Conservation (phyloP, 148 eudicot species). For the Simmondsia chinensis region DNA sequence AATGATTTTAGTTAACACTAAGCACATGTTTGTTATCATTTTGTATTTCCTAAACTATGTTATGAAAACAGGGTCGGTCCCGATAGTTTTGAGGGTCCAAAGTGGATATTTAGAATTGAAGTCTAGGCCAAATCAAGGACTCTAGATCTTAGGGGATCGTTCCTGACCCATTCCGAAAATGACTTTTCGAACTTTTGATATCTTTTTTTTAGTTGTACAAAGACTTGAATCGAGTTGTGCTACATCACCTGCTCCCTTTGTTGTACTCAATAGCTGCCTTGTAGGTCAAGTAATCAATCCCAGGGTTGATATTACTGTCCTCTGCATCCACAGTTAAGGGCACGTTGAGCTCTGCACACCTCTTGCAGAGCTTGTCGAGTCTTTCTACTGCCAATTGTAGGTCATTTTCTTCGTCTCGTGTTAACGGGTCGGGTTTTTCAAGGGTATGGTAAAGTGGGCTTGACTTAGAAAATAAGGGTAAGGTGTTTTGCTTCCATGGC, state of each 20-base stretch:
- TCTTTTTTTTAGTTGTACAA: too few species aligned
- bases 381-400: slow-evolving; percentile 54
- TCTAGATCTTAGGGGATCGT: too few species aligned
- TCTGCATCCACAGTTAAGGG: slow-evolving; percentile 83
- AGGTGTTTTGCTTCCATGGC: slow-evolving; percentile 72
- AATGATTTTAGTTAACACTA: too few species aligned
- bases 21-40: too few species aligned
- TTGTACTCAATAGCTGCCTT: slow-evolving; percentile 43
- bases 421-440: slow-evolving; percentile 48
- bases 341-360: slow-evolving; percentile 48
- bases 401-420: slow-evolving; percentile 58
- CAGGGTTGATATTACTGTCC: slow-evolving; percentile 71
- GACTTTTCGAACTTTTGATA: too few species aligned
- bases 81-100: too few species aligned
- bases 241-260: slow-evolving; percentile 23
- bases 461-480: slow-evolving; percentile 53
- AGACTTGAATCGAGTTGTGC: too few species aligned
- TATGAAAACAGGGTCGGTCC: too few species aligned
- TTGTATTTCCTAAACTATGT: too few species aligned
- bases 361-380: slow-evolving; percentile 34
- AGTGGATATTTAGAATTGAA: too few species aligned
- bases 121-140: too few species aligned
- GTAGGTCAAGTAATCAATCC: slow-evolving; percentile 76
- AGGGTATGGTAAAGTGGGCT: slow-evolving; percentile 87
- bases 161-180: too few species aligned